Base-by-base conservation (phyloP, 2,329 filamentous ascomycete genomes). In the Chalaropsis thielavioides region DNA sequence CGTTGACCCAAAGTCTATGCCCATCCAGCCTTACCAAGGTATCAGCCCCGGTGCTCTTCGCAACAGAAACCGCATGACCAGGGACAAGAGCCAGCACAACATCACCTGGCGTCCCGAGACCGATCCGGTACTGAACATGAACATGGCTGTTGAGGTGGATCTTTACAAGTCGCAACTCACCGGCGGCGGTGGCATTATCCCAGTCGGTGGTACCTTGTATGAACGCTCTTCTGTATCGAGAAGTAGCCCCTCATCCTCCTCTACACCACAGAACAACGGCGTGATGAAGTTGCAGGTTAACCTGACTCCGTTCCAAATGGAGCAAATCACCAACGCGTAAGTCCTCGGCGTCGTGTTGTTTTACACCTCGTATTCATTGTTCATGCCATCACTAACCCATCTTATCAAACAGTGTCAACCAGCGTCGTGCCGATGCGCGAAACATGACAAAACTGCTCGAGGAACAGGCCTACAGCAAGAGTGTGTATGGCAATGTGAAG, bases 291-390 rank as follows among this genome's bases (percentile, higher is more conserved):
- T 81, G 38, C 76, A 78, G 27, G 74, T 81, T 69, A 79, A 79
- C 67, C 68, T 81, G 64, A 81, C 78, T 3, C 77, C 80, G 58
- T 75, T 74, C 0, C 77, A 80, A 67, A 76, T 81, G 73, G 76
- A 80, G 65, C 77, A 73, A 66, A 72, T 81, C 54, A 76, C 79
- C 2, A 74, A 77, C 60, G 76, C 74, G 79, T 80, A 73, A 67
- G 76, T 62, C 38, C 6, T 10, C 4, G 11, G 44, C 22, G 17
- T 19, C 22, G n/a, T 46, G 17, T 46, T 46, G 4, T 46, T 19
- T 19, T 46, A 46, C 15, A 46, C 43, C 3, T 6, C 43, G n/a
- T 8, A n/a, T n/a, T 13, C 7, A 22, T 10, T 40, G 15, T 2
- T 6, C 6, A 15, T 35, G 35, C 68, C 71, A 44, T 72, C 61